Conservation (phyloP, 2,329 filamentous ascomycete species). For the Epicoccum nigrum region DNA sequence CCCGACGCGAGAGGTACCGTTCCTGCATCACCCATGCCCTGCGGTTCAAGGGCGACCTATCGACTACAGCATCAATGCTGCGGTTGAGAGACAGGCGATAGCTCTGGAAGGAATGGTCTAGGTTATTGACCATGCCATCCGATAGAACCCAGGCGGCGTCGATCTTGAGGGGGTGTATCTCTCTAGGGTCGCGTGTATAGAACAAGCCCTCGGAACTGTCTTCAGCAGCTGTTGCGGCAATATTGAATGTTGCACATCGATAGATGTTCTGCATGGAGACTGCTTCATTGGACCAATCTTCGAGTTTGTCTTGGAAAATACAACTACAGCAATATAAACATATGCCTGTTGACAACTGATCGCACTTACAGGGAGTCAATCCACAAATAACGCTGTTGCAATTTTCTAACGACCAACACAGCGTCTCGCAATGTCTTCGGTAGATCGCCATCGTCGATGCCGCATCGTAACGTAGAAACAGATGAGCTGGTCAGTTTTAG, state of each 20-base stretch:
- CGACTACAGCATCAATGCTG: background rate
- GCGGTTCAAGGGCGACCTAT: background rate
- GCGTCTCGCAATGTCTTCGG: background rate
- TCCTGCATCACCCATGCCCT: slow-evolving; percentile 2
- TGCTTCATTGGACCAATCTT: background rate
- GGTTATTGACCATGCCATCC: background rate
- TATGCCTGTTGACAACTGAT: too few relatives aligned
- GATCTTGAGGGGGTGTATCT: background rate
- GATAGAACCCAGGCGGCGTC: background rate
- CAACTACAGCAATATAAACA: background rate
- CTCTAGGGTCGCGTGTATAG: background rate
- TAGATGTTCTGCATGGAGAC: background rate
- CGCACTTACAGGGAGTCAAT: too few relatives aligned
- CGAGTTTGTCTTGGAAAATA: background rate
- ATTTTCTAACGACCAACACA: too few relatives aligned
- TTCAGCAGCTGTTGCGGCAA: background rate
- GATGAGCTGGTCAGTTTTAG: background rate
- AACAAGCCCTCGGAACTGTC: background rate
- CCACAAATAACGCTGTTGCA: too few relatives aligned
- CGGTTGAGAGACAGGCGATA: background rate
- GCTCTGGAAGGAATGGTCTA: background rate
- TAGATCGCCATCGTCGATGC: background rate
- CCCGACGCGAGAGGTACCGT: background rate
- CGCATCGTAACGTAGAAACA: background rate
- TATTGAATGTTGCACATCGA: background rate